Evolutionary conservation across 2,329 filamentous ascomycete genomes (phyloP).

Genomic region (Pseudogymnoascus destructans): DNA sequence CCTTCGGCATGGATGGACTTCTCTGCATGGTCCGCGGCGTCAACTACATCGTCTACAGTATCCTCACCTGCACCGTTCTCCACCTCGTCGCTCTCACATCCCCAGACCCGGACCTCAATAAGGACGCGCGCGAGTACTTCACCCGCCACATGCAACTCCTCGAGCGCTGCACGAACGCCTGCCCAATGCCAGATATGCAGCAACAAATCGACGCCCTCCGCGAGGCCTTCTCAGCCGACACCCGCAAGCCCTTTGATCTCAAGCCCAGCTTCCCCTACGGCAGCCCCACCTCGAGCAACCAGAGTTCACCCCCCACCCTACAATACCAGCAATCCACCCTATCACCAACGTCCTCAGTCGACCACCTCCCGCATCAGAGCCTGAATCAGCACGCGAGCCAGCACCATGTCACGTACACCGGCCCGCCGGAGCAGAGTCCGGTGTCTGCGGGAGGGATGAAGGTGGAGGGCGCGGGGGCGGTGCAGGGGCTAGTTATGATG

Average conservation of each 20-base stretch:
- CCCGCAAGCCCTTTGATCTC: conserved; percentile 71
- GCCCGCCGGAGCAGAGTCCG: conserved; percentile 39
- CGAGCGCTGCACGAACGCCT: conserved; percentile 68
- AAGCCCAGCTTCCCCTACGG: conserved; percentile 81
- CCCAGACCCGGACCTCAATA: conserved; percentile 76
- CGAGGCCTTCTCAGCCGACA: conserved; percentile 81
- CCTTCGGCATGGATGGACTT: conserved; percentile 66
- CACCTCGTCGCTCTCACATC: conserved; percentile 90
- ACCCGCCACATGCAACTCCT: conserved; percentile 87
- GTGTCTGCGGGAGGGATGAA: conserved; percentile 58
- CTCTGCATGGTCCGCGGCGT: conserved; percentile 89
- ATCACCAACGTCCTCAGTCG: conserved; percentile 16
- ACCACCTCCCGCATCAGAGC: conserved; percentile 28
- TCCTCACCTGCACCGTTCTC: conserved; percentile 83
- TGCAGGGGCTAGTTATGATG: conserved; percentile 62
- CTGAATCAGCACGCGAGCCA: conserved; percentile 38
- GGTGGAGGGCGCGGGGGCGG: conserved; percentile 63
- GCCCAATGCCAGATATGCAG: conserved; percentile 83
- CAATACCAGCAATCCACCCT: conserved; percentile 21
- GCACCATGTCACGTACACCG: conserved; percentile 52
- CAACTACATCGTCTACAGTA: conserved; percentile 88
- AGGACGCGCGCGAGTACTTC: conserved; percentile 78
- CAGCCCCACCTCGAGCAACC: conserved; percentile 40
- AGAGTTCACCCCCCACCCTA: conserved; percentile 17
- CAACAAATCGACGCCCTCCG: conserved; percentile 80